Base-by-base conservation (phyloP, 495 filamentous ascomycete species). In the Aspergillus asperescens region DNA sequence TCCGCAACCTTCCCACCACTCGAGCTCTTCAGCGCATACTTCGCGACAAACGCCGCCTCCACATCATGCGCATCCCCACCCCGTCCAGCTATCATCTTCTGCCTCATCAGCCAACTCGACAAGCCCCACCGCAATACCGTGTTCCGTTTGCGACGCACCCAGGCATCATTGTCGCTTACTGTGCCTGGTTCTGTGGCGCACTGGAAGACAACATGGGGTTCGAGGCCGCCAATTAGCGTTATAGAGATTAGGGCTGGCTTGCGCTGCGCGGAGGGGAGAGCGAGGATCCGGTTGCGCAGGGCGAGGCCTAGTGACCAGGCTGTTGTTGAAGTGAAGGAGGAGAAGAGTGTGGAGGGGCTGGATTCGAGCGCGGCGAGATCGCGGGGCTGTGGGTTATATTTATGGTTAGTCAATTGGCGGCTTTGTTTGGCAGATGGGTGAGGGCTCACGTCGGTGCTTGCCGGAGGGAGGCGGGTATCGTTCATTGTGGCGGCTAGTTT, bases 41-140 rank as follows among this genome's bases (percentile, higher is more conserved):
- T 83, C 39, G 68, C 64, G 41, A 72, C 67, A 68, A 88, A 86
- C 23, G 69, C 69, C 18, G 56, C 68, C 64, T 88, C 82, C 50
- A 87, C 71, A 4, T 78, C 76, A 8, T 35, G 45, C 16, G 59
- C 60, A 24, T 45, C 52, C 19, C 54, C 60, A 9, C 48, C 57
- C 5, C 52, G 53, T 5, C 60, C 58, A 9, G 54, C 51, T 15
- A 67, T 42, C 34, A 78, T 79, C 73, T 85, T 83, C 56, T 77
- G 71, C 43, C 74, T 66, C 80, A 88, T 81, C 52, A 78, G 77
- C 82, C 83, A 87, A 9, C 81, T 83, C 32, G 77, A 82, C 48
- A 73, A 58, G 0, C 84, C 84, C 70, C 78, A 90, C n/a, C 86
- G 73, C 54, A 88, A 59, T 15, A 89, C 88, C 1, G 85, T 86